Evolutionary conservation across 2,329 filamentous ascomycete genomes (phyloP).

Genomic region (Huntiella abstrusa): DNA sequence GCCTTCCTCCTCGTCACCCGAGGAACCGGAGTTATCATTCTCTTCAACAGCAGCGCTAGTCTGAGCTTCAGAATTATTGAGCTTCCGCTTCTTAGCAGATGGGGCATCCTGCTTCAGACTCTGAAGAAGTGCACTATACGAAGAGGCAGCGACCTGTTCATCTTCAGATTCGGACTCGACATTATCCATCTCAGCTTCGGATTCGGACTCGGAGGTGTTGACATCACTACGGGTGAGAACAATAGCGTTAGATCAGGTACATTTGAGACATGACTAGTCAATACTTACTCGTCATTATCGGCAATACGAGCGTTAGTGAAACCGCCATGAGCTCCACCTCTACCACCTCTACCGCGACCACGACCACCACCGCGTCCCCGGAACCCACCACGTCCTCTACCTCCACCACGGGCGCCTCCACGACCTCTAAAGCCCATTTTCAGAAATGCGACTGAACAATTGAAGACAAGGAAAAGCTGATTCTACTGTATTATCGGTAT

Average conservation of each 20-base stretch:
- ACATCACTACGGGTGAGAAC: not conserved
- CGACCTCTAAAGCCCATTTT: constrained; percentile 10
- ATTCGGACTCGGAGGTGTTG: constrained; percentile 26
- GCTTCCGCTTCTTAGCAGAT: constrained; percentile 37
- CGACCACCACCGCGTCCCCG: not conserved
- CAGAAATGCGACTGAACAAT: not conserved
- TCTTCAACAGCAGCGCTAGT: constrained; percentile 13
- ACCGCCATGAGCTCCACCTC: constrained; percentile 20
- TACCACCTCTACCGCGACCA: constrained; percentile 18
- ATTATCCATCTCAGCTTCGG: constrained; percentile 19
- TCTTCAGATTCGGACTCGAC: constrained; percentile 24
- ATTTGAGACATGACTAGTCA: not conserved
- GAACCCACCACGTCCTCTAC: constrained; percentile 3
- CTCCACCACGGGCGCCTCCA: not conserved
- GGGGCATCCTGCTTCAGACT: constrained; percentile 27
- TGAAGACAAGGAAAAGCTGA: not conserved
- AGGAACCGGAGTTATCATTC: constrained; percentile 11
- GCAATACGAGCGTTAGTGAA: constrained; percentile 29
- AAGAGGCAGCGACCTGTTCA: constrained; percentile 19
- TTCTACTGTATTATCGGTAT: not conserved
- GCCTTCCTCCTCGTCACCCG: constrained; percentile 13
- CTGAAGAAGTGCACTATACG: constrained; percentile 40
- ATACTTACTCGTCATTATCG: constrained; percentile 21
- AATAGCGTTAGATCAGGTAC: not conserved
- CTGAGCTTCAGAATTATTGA: constrained; percentile 22